Percentiles rank a stretch among this genome's conserved stretches.
phyloP scores from a whole-genome alignment of 164 flowering plant genomes.

The Echeveria elegans region DNA sequence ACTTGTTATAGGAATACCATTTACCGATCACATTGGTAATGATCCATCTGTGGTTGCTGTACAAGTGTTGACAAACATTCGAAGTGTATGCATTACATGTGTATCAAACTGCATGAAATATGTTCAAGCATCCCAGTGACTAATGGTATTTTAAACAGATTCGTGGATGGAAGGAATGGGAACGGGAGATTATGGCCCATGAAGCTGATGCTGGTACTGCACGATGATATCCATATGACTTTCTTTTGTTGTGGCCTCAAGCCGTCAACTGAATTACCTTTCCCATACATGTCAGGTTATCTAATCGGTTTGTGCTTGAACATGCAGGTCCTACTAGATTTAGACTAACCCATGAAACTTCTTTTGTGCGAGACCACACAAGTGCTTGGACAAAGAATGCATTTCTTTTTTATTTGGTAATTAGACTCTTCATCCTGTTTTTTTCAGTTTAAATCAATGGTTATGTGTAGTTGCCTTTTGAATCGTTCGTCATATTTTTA shows the following conservation, averaged over 20 bases:
- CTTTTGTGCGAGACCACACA: constrained; percentile 82
- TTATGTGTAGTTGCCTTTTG: constrained; percentile 15
- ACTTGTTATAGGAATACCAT: background rate
- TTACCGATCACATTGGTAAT: background rate
- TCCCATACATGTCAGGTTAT: background rate
- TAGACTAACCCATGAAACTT: constrained; percentile 92
- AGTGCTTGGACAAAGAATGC: constrained; percentile 63
- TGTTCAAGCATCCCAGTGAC: background rate
- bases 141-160: constrained; percentile 37
- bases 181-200: constrained; percentile 36
- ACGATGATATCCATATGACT: background rate
- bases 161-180: constrained; percentile 92
- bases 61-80: background rate
- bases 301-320: background rate
- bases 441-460: constrained; percentile 19
- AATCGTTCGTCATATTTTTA: background rate
- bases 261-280: background rate
- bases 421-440: constrained; percentile 14
- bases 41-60: background rate
- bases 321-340: constrained; percentile 86
- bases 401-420: constrained; percentile 62
- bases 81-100: background rate
- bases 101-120: background rate
- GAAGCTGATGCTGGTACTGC: constrained; percentile 59
- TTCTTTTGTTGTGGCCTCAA: background rate